phyloP scores from a whole-genome alignment of 352 stramenopile genomes.

The Globisporangium viniferum region DNA sequence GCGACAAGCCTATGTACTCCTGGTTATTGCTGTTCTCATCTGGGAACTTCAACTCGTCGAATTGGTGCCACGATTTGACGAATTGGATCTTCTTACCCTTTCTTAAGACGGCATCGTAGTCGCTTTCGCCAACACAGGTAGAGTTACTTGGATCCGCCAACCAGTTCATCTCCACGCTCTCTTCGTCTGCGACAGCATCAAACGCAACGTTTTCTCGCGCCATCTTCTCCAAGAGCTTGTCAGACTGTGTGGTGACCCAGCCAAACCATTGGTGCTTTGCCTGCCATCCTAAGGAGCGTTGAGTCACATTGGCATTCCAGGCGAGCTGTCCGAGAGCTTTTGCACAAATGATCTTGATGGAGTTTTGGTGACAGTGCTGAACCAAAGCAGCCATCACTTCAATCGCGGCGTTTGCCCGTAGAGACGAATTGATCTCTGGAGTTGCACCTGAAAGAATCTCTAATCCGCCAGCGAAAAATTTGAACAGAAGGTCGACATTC shows the following conservation, averaged over 20 bases:
- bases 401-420: slow-evolving; percentile 60
- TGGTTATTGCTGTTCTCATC: slow-evolving; percentile 55
- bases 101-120: slow-evolving; percentile 16
- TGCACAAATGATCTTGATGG: slow-evolving; percentile 43
- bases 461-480: slow-evolving; percentile 66
- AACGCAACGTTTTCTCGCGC: slow-evolving; percentile 29
- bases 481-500: slow-evolving; percentile 60
- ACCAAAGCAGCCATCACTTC: slow-evolving; percentile 54
- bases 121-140: slow-evolving; percentile 36
- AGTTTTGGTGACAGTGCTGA: slow-evolving; percentile 31
- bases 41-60: slow-evolving; percentile 37
- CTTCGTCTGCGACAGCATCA: slow-evolving; percentile 45
- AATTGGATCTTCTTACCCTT: slow-evolving; percentile 53
- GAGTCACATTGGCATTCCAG: slow-evolving; percentile 69
- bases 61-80: slow-evolving; percentile 47
- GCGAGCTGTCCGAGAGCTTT: slow-evolving; percentile 51
- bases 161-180: slow-evolving; percentile 47
- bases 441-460: slow-evolving; percentile 50
- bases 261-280: slow-evolving; percentile 64
- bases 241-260: slow-evolving; percentile 44
- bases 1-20: slow-evolving; percentile 58
- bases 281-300: slow-evolving; percentile 54
- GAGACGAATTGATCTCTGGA: slow-evolving; percentile 36
- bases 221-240: slow-evolving; percentile 31
- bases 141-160: slow-evolving; percentile 38